These are phyloP conservation scores for Aspergillus leporis DNA, from an alignment of 495 filamentous ascomycete genomes.

Conservation along the genomic window DNA sequence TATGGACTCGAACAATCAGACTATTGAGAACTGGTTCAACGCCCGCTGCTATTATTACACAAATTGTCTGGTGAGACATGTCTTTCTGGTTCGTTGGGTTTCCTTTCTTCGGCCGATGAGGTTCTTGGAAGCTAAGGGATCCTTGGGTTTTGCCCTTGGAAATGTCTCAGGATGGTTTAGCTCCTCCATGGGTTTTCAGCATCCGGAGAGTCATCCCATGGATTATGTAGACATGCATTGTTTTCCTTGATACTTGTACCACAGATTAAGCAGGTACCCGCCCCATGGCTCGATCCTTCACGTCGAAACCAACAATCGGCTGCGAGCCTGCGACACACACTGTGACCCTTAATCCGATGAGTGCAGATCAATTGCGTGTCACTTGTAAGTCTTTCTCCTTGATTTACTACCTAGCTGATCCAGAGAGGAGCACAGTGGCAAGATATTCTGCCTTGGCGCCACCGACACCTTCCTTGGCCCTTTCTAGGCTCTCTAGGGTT, in stretches of 20 bases:
- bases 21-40: background rate
- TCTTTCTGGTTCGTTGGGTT: background rate
- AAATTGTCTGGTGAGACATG: background rate
- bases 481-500: background rate
- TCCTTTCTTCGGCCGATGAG: background rate
- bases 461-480: background rate
- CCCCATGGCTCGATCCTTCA: background rate
- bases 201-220: no score
- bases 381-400: background rate
- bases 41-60: background rate
- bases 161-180: background rate
- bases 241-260: background rate
- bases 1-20: background rate
- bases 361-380: background rate
- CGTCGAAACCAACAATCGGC: background rate
- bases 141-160: background rate
- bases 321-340: background rate
- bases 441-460: background rate
- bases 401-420: background rate
- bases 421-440: background rate
- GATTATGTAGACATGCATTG: background rate
- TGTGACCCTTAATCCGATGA: background rate
- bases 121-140: background rate
- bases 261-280: conserved; percentile 1
- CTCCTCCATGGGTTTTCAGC: background rate